Evolutionary conservation across 2,329 filamentous ascomycete genomes (phyloP), one percentile per base, ranked within the genome.

Genomic region (Penicillium nordicum): DNA sequence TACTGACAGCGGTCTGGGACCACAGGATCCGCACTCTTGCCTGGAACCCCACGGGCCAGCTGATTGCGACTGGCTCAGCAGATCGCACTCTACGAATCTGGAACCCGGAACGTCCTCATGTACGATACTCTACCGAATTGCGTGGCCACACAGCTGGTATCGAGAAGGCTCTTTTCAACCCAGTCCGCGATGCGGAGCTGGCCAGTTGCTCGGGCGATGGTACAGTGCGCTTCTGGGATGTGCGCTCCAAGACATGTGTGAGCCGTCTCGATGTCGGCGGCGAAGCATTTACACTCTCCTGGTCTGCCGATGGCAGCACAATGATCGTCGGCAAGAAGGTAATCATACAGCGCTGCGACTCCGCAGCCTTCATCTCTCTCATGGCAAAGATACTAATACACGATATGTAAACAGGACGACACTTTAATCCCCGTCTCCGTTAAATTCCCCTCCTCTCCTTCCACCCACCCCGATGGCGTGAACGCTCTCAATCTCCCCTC

Each of bases 81-180:
- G 89, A 97, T 75, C 92, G 93, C 51, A 87, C 87, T 0, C 80
- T 99, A 43, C 88, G 92, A n/a, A 86, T 99, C 63, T 99, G 94
- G 93, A 96, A 99, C 61, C 78, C 78, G 0, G 78, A 80, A 55
- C 74, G 78, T 51, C 74, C 78, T 18, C 69, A 73, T 58, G 72
- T 74, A 27, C 74, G 74, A 64, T 77, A 79, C 61, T 79, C 78
- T 30, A 80, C 76, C 5, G 78, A 80, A 51, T 65, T 80, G 45
- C 75, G 77, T 56, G 78, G 78, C 7, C 78, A 80, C 59, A 70
- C 75, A 2, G 76, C 74, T 16, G 76, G 71, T 2, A 75, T 80
- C 23, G 78, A 80, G 63, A 77, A 79, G 50, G 77, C 80, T 14
- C 63, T 77, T 11, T 80, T 79, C 62, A 80, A 80, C 55, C 78